phyloP scores from a whole-genome alignment of 2,329 filamentous ascomycete species.

The Sporothrix luriei region DNA sequence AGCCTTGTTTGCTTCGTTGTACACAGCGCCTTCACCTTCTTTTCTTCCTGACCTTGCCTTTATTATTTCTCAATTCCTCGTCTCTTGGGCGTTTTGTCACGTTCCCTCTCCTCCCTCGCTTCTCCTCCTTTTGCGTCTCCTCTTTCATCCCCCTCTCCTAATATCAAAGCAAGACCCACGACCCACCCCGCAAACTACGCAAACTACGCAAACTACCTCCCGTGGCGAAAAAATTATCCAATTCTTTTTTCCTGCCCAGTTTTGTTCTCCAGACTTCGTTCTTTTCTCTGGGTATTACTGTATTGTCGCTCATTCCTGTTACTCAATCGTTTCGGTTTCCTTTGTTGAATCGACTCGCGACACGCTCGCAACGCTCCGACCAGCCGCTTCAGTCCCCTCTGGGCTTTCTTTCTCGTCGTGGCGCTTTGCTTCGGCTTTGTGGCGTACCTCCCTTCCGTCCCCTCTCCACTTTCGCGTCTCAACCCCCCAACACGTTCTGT shows the following conservation, averaged over 20 bases:
- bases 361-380: conserved; percentile 1
- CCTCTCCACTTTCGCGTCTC: conserved; percentile 19
- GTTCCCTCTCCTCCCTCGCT: not conserved
- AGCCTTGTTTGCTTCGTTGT: conserved; percentile 18
- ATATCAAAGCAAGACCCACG: conserved; percentile 33
- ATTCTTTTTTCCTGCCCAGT: conserved; percentile 24
- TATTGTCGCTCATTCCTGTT: conserved; percentile 29
- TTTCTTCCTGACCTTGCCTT: not conserved
- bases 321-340: conserved; percentile 27
- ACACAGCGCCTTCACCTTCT: not conserved
- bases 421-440: not conserved
- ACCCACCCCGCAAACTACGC: conserved; percentile 33
- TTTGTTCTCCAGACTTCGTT: conserved; percentile 21
- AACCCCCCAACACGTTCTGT: conserved; percentile 29
- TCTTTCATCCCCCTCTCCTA: conserved; percentile 29
- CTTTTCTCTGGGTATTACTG: conserved; percentile 18
- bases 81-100: conserved; percentile 13
- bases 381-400: not conserved
- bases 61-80: conserved; percentile 6
- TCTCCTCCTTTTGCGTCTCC: conserved; percentile 21
- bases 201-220: conserved; percentile 28
- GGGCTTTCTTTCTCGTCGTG: not conserved
- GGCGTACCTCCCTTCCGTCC: conserved; percentile 1
- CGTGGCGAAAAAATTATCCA: conserved; percentile 31
- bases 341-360: conserved; percentile 10